phyloP scores from a whole-genome alignment of 176 grass and related monocot genomes.

The Carex cristatella region DNA sequence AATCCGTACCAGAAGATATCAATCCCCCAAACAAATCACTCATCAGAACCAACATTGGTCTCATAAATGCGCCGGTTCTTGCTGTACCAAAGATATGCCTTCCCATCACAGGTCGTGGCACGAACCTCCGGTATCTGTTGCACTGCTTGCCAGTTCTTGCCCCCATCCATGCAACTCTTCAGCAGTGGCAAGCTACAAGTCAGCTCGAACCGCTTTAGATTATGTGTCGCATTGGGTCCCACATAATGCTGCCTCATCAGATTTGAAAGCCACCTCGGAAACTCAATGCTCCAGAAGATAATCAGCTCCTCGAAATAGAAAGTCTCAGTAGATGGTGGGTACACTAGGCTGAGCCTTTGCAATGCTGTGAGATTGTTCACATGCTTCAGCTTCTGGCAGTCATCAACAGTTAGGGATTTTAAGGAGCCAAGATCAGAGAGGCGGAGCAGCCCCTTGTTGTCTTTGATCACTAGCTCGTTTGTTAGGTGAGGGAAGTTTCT shows the following conservation, averaged over 20 bases:
- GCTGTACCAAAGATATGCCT: constrained; percentile 58
- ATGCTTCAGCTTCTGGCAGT: constrained; percentile 65
- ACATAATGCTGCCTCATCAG: constrained; percentile 37
- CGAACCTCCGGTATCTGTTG: constrained; percentile 60
- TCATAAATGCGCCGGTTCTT: constrained; percentile 43
- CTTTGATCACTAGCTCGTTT: constrained; percentile 46
- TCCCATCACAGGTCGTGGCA: constrained; percentile 44
- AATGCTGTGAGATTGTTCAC: constrained; percentile 44
- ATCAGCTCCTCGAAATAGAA: constrained; percentile 76
- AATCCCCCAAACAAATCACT: constrained; percentile 38
- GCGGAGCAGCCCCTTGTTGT: constrained; percentile 47
- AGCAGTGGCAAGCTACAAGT: constrained; percentile 52
- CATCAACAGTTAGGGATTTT: constrained; percentile 32
- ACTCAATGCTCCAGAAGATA: constrained; percentile 64
- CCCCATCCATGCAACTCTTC: constrained; percentile 57
- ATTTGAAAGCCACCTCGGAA: constrained; percentile 59
- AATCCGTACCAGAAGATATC: constrained; percentile 7
- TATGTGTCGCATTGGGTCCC: constrained; percentile 6
- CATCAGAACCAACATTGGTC: constrained; percentile 57
- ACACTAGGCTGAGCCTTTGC: constrained; percentile 47
- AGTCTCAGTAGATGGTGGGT: constrained; percentile 58
- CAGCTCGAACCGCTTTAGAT: constrained; percentile 45
- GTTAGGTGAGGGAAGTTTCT: constrained; percentile 47
- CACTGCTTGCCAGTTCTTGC: constrained; percentile 69
- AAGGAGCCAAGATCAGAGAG: constrained; percentile 46